Evolutionary conservation across 2,329 filamentous ascomycete genomes (phyloP).

Genomic region (Lasiodiplodia gonubiensis): DNA sequence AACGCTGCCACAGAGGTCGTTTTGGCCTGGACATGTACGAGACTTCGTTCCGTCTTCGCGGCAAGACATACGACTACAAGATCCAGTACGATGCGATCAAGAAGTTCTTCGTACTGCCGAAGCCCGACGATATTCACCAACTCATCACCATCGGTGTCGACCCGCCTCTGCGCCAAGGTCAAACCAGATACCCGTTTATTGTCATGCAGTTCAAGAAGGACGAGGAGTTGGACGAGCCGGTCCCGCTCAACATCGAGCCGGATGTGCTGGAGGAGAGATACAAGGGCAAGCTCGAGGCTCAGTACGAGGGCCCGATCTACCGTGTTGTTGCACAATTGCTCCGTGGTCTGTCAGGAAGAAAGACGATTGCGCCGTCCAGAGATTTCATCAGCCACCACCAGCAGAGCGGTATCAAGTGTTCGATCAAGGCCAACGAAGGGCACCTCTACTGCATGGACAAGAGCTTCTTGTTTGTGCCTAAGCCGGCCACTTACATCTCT

Average conservation of each 20-base stretch:
- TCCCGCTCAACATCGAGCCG: slow-evolving; percentile 84
- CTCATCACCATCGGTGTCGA: slow-evolving; percentile 95
- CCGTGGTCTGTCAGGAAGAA: slow-evolving; percentile 91
- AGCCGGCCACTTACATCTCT: slow-evolving; percentile 95
- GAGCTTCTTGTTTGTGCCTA: slow-evolving; percentile 98
- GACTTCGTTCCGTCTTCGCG: slow-evolving; percentile 91
- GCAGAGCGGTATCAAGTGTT: slow-evolving; percentile 96
- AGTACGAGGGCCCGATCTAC: slow-evolving; percentile 93
- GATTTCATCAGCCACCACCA: slow-evolving; percentile 94
- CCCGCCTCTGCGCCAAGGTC: slow-evolving; percentile 92
- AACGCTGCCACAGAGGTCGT: slow-evolving; percentile 72
- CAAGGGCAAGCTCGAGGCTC: slow-evolving; percentile 83
- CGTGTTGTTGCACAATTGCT: slow-evolving; percentile 96
- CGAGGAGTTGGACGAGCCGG: slow-evolving; percentile 78
- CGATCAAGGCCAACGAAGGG: slow-evolving; percentile 99
- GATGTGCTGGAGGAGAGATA: slow-evolving; percentile 85
- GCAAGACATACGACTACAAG: slow-evolving; percentile 99
- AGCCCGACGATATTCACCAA: slow-evolving; percentile 96
- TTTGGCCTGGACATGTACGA: slow-evolving; percentile 99
- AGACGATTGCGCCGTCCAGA: slow-evolving; percentile 89
- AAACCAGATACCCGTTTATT: slow-evolving; percentile 96
- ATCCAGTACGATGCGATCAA: slow-evolving; percentile 98
- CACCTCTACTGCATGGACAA: slow-evolving; percentile 97
- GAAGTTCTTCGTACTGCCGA: slow-evolving; percentile 98
- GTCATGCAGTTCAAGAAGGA: slow-evolving; percentile 99